Percentiles rank a stretch among this genome's conserved stretches.
Conservation (phyloP, 1,139 yeast genomes). For the Hyphopichia burtonii region DNA sequence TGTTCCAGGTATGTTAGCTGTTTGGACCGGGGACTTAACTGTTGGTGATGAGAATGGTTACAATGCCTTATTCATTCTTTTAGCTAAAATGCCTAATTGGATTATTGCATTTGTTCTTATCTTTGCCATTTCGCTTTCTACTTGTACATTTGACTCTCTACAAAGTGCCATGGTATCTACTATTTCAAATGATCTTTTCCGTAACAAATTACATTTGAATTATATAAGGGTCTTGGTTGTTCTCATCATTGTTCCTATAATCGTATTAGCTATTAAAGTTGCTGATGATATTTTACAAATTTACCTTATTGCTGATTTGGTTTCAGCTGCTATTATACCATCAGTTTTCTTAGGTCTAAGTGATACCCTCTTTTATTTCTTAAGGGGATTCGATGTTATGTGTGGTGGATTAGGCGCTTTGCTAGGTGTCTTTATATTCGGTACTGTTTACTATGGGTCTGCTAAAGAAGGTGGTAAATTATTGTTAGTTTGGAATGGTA, state of each 20-base stretch:
- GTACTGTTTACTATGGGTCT: constrained; percentile 69
- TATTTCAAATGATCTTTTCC: constrained; percentile 82
- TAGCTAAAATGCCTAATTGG: constrained; percentile 83
- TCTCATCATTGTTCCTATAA: constrained; percentile 75
- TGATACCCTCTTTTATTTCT: constrained; percentile 56
- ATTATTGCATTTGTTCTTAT: constrained; percentile 79
- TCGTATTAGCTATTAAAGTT: constrained; percentile 76
- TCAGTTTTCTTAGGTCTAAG: constrained; percentile 79
- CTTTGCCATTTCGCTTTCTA: constrained; percentile 69
- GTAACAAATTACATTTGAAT: constrained; percentile 68
- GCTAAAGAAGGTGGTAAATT: constrained; percentile 81
- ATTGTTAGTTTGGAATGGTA: constrained; percentile 69
- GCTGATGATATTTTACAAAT: constrained; percentile 84
- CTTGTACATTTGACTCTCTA: constrained; percentile 86
- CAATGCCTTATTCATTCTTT: constrained; percentile 67
- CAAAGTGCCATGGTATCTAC: constrained; percentile 90
- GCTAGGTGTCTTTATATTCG: constrained; percentile 77
- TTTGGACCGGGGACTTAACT: constrained; percentile 76
- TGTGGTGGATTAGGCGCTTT: constrained; percentile 84
- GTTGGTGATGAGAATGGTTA: constrained; percentile 62
- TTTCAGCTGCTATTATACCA: constrained; percentile 85
- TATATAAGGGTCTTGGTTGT: constrained; percentile 75
- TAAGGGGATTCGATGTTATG: constrained; percentile 81
- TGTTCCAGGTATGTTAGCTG: constrained; percentile 81
- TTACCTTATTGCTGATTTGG: constrained; percentile 85